Conservation (phyloP, 345 rosid genomes). For the Turnera subulata region DNA sequence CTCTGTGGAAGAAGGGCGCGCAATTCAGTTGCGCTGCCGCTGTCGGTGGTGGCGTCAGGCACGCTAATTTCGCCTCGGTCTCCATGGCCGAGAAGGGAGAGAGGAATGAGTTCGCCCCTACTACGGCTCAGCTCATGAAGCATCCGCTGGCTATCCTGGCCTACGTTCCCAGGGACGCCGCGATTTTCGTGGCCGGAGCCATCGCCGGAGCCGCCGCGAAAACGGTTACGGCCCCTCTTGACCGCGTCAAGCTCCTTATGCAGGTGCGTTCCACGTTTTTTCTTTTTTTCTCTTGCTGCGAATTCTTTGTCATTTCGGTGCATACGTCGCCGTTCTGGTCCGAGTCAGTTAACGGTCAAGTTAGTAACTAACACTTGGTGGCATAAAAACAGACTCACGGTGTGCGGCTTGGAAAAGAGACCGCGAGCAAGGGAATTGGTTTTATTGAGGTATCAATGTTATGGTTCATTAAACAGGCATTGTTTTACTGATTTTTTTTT, state of each 20-base stretch:
- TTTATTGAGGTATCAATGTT: constrained; percentile 65
- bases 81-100: constrained; percentile 57
- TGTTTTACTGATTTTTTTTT: no score
- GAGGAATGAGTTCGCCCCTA: constrained; percentile 50
- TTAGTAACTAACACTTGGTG: neutral
- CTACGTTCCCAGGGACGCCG: constrained; percentile 65
- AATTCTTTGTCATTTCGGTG: neutral
- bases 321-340: neutral
- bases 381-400: constrained; percentile 63
- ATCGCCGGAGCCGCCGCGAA: constrained; percentile 94
- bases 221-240: constrained; percentile 90
- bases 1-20: constrained; percentile 25
- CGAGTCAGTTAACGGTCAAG: neutral
- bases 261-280: constrained; percentile 42
- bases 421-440: constrained; percentile 74
- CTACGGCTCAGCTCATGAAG: constrained; percentile 52
- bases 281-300: neutral
- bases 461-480: neutral
- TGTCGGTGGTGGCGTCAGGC: constrained; percentile 16
- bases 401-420: constrained; percentile 58
- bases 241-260: constrained; percentile 94
- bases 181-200: constrained; percentile 89
- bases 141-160: constrained; percentile 74
- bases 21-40: constrained; percentile 8
- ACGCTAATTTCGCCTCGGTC: constrained; percentile 53